phyloP scores from a whole-genome alignment of 257 asterid genomes.

The Verbena officinalis region DNA sequence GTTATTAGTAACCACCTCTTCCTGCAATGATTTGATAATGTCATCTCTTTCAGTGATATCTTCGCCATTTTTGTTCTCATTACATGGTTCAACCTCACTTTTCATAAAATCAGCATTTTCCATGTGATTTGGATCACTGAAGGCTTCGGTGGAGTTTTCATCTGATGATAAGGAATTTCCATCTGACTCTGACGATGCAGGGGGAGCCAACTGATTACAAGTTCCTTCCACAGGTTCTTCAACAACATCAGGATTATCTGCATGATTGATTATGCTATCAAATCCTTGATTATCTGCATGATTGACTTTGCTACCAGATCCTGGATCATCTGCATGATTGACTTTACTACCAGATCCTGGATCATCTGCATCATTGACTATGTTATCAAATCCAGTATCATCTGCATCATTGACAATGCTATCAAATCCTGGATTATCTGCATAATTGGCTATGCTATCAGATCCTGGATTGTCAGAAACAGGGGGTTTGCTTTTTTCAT shows the following conservation, averaged over 20 bases:
- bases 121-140: conserved; percentile 25
- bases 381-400: no score
- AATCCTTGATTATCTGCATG: conserved; percentile 26
- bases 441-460: no score
- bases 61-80: conserved; percentile 38
- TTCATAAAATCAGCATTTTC: conserved; percentile 30
- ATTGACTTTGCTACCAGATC: conserved; percentile 9
- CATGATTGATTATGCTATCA: conserved; percentile 34
- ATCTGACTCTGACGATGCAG: conserved; percentile 62
- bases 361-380: no score
- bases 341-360: conserved; percentile 39
- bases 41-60: conserved; percentile 45
- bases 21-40: conserved; percentile 48
- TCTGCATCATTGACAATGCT: no score
- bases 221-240: conserved; percentile 47
- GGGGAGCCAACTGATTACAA: conserved; percentile 57
- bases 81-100: conserved; percentile 42
- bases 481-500: conserved; percentile 32
- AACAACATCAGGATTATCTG: conserved; percentile 35
- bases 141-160: conserved; percentile 37
- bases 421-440: no score
- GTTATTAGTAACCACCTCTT: conserved; percentile 61
- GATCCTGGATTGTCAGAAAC: neutral
- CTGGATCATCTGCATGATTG: conserved; percentile 34
- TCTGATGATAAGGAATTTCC: conserved; percentile 45